A percentile compares a stretch with the other conserved stretches of the same genome.
These are phyloP conservation scores for Medicago arabica DNA, from an alignment of 306 rosid genomes.

Conservation along the genomic window DNA sequence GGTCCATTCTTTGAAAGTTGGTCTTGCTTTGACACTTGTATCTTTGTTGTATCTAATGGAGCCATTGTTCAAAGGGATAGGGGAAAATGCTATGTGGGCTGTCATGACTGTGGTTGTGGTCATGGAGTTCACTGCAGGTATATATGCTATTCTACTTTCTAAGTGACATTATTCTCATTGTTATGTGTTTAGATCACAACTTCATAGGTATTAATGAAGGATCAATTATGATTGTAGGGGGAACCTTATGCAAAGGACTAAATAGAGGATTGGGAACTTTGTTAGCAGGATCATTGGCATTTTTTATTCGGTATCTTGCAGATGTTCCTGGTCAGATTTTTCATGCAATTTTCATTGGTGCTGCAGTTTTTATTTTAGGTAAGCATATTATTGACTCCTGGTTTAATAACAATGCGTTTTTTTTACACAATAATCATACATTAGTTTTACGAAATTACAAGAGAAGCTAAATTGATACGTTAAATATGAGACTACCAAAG, in stretches of 20 bases:
- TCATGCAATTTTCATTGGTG: slow-evolving; percentile 70
- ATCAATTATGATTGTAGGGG: slow-evolving; percentile 55
- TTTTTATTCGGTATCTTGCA: slow-evolving; percentile 65
- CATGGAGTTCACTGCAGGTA: slow-evolving; percentile 88
- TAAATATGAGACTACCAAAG: not conserved
- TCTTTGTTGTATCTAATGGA: slow-evolving; percentile 73
- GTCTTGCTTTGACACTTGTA: slow-evolving; percentile 68
- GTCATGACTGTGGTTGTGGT: slow-evolving; percentile 97
- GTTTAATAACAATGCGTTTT: not conserved
- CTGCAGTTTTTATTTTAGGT: slow-evolving; percentile 80
- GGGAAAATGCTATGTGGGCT: slow-evolving; percentile 83
- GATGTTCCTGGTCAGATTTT: slow-evolving; percentile 50
- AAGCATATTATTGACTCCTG: slow-evolving; percentile 7
- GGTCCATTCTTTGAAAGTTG: slow-evolving; percentile 85
- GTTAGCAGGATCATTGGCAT: slow-evolving; percentile 79
- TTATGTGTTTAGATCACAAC: not conserved
- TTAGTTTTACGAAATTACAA: not conserved
- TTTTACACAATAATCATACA: not conserved
- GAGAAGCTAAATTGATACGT: not conserved
- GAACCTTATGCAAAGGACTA: slow-evolving; percentile 88
- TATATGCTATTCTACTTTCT: not conserved
- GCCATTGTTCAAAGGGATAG: slow-evolving; percentile 70
- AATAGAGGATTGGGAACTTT: slow-evolving; percentile 92
- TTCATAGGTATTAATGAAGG: not conserved
- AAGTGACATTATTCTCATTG: not conserved